phyloP scores from a whole-genome alignment of 306 rosid genomes.

The Fragaria vesca region DNA sequence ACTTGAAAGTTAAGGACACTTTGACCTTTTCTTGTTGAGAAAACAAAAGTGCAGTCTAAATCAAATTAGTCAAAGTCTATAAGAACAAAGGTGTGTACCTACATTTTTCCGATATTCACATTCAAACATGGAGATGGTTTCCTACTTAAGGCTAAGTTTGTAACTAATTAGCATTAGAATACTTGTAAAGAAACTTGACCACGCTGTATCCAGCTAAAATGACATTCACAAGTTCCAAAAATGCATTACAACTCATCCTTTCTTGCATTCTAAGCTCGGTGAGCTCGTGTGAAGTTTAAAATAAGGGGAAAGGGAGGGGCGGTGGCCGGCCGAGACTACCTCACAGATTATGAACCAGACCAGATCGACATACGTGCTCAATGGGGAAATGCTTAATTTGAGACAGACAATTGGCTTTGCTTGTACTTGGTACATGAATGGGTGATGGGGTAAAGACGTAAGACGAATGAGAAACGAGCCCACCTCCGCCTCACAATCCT shows the following conservation, averaged over 20 bases:
- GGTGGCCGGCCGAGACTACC: slow-evolving; percentile 8
- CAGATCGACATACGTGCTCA: slow-evolving; percentile 4
- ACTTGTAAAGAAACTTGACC: slow-evolving; percentile 28
- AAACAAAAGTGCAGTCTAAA: not conserved
- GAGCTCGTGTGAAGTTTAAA: slow-evolving; percentile 18
- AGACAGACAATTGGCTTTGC: not conserved
- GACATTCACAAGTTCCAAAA: slow-evolving; percentile 25
- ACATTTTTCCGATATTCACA: slow-evolving; percentile 19
- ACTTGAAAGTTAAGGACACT: not conserved
- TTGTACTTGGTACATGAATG: not conserved
- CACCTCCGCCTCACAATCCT: no score
- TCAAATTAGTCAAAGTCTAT: not conserved
- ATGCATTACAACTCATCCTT: slow-evolving; percentile 42
- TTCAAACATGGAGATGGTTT: slow-evolving; percentile 32
- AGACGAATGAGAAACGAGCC: no score
- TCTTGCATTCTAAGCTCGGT: slow-evolving; percentile 29
- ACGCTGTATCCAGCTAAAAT: slow-evolving; percentile 31
- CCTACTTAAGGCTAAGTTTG: slow-evolving; percentile 17
- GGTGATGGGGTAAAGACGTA: no score
- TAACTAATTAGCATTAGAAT: slow-evolving; percentile 17
- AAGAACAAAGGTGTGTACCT: not conserved
- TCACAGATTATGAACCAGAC: not conserved
- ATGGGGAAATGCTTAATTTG: not conserved
- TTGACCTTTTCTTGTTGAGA: not conserved
- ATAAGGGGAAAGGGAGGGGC: not conserved